Conservation (phyloP, 1,284 basidiomycete species). For the Pyrrhoderma noxium region DNA sequence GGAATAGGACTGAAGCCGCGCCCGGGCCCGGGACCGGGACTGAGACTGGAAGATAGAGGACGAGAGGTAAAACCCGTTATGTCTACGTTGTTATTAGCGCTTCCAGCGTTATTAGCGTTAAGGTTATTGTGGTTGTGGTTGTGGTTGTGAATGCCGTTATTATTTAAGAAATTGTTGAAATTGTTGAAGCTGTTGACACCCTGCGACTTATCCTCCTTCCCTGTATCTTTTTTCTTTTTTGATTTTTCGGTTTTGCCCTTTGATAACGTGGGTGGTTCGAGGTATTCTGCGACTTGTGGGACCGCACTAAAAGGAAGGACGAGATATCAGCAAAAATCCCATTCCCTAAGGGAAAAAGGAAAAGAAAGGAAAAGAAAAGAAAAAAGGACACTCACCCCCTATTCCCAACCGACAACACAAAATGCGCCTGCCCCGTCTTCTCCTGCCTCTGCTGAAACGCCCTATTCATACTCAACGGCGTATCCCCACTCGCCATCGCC, state of each 20-base stretch:
- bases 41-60: conserved; percentile 48
- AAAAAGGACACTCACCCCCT: conserved; percentile 85
- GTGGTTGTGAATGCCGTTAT: too few species aligned
- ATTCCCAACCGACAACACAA: conserved; percentile 89
- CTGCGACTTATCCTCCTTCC: too few species aligned
- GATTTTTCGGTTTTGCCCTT: conserved; percentile 73
- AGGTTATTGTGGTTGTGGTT: too few species aligned
- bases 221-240: conserved; percentile 66
- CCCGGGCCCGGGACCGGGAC: conserved; percentile 37
- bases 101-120: too few species aligned
- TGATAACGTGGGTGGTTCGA: conserved; percentile 66
- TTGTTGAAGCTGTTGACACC: too few species aligned
- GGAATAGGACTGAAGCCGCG: too few species aligned
- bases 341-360: too few species aligned
- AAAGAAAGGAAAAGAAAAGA: too few species aligned
- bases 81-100: too few species aligned
- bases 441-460: conserved; percentile 89
- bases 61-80: conserved; percentile 56
- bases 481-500: conserved; percentile 89
- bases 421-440: conserved; percentile 89
- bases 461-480: conserved; percentile 84
- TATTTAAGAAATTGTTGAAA: too few species aligned
- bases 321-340: too few species aligned
- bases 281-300: conserved; percentile 69
- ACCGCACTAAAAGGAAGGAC: conserved; percentile 64